Evolutionary conservation across 768 basidiomycete genomes (phyloP).

Genomic region (Sarcodon aspratus): DNA sequence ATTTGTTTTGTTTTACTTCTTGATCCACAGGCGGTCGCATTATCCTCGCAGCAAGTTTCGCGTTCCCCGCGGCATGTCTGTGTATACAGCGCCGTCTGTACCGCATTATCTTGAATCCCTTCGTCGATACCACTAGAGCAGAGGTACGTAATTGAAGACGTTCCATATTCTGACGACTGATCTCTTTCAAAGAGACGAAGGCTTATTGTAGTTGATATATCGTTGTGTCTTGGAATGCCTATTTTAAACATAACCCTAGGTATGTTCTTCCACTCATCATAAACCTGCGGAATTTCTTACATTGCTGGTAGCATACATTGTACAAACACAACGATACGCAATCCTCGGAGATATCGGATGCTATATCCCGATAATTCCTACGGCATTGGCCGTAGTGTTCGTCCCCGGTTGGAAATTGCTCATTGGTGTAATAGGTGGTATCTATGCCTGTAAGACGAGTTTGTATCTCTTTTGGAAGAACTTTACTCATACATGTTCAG

Average conservation of each 20-base stretch:
- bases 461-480: too few species aligned
- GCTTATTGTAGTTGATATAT: too few species aligned
- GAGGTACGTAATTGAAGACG: conserved; percentile 9
- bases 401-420: conserved; percentile 25
- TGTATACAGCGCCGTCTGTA: conserved; percentile 25
- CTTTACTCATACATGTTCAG: conserved; percentile 18
- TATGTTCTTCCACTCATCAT: conserved; percentile 28
- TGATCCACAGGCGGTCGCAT: too few species aligned
- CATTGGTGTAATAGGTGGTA: conserved; percentile 23
- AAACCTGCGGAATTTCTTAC: conserved; percentile 34
- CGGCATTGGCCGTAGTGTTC: conserved; percentile 19
- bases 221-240: too few species aligned
- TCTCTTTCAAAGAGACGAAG: conserved; percentile 22
- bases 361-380: conserved; percentile 20
- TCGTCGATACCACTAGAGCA: conserved; percentile 9
- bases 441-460: conserved; percentile 21
- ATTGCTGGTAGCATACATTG: conserved; percentile 20
- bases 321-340: conserved; percentile 34
- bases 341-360: conserved; percentile 30
- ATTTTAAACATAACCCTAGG: too few species aligned
- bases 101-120: conserved; percentile 8
- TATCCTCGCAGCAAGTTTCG: too few species aligned
- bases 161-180: neutral
- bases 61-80: conserved; percentile 24
- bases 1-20: too few species aligned